Evolutionary conservation across 768 basidiomycete species (phyloP).

Genomic region (Naganishia friedmannii): DNA sequence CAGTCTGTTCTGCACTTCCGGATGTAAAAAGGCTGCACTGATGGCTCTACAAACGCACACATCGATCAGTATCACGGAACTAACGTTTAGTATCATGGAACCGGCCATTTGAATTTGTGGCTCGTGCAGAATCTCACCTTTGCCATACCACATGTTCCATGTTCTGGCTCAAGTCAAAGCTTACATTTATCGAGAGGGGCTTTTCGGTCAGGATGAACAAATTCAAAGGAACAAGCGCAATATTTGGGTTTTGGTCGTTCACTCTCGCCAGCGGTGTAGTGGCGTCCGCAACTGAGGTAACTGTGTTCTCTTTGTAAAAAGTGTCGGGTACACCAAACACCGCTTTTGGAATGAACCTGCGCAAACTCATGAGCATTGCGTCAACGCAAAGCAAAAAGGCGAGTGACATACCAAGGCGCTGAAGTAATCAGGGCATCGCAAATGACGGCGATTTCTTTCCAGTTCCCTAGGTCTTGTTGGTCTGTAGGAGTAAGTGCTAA

Average conservation of each 20-base stretch:
- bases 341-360: neutral
- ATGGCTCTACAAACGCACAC: neutral
- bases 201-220: neutral
- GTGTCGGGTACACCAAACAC: neutral
- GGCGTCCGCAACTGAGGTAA: too few relatives aligned
- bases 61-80: too few relatives aligned
- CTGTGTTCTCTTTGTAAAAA: neutral
- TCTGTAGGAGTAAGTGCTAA: neutral
- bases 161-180: neutral
- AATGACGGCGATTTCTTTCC: slow-evolving; percentile 6
- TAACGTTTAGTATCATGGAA: too few relatives aligned
- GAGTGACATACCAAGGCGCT: neutral
- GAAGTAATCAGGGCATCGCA: neutral
- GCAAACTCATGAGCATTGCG: neutral
- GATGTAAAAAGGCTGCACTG: neutral
- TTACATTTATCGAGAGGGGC: neutral
- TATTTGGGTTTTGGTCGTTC: too few relatives aligned
- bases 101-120: too few relatives aligned
- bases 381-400: neutral
- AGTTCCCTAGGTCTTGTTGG: neutral
- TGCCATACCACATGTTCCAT: neutral
- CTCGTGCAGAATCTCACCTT: neutral
- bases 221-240: neutral
- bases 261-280: neutral
- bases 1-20: neutral